Conservation (phyloP, 2,329 filamentous ascomycete species). For the Sporothrix variecibatus region DNA sequence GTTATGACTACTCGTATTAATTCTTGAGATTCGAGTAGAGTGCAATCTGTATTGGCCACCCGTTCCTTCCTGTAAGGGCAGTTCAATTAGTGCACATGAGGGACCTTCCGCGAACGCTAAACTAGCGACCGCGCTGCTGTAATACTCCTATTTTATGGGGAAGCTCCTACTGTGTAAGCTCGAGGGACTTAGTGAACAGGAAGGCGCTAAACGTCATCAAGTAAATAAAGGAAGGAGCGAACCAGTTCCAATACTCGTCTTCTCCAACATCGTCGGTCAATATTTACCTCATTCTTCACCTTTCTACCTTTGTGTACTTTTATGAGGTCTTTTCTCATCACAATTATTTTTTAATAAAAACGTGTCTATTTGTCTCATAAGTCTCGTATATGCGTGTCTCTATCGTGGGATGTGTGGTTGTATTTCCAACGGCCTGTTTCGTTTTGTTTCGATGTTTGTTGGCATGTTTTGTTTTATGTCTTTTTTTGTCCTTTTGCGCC, state of each 20-base stretch:
- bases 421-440: neutral
- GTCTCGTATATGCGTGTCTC: slow-evolving; percentile 11
- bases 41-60: neutral
- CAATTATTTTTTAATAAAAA: neutral
- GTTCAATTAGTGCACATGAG: neutral
- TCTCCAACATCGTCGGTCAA: neutral
- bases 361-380: slow-evolving; percentile 18
- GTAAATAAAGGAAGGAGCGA: neutral
- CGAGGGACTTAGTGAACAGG: neutral
- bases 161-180: no score
- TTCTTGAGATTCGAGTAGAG: neutral
- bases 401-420: neutral
- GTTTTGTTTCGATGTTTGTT: neutral
- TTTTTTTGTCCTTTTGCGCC: neutral
- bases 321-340: neutral
- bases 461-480: neutral
- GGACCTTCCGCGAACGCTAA: neutral
- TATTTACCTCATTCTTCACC: no score
- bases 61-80: neutral
- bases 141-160: slow-evolving; percentile 4
- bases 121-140: neutral
- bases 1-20: neutral
- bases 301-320: neutral
- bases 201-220: neutral
- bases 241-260: neutral